These are phyloP conservation scores for Daldinia concentrica DNA, from an alignment of 495 filamentous ascomycete species.

Conservation along the genomic window DNA sequence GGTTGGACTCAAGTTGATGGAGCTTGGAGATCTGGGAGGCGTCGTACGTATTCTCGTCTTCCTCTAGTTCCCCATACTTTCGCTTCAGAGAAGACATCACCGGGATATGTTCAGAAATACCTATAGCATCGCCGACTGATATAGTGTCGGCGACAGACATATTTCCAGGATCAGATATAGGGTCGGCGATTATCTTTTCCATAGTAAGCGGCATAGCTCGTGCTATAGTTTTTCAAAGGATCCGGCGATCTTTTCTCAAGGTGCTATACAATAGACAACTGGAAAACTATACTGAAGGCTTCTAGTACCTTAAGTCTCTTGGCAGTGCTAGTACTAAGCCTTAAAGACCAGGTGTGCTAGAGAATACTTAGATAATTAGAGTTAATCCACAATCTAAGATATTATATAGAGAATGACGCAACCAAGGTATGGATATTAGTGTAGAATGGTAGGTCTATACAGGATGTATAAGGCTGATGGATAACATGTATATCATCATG, in stretches of 20 bases:
- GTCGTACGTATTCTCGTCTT: not conserved
- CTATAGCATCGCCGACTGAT: not conserved
- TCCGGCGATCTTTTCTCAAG: not conserved
- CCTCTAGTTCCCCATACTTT: not conserved
- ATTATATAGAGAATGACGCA: not conserved
- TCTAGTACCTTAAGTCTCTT: not conserved
- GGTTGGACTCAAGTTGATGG: not conserved
- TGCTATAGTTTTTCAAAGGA: not conserved
- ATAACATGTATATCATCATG: not conserved
- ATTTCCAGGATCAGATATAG: not conserved
- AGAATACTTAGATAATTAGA: not conserved
- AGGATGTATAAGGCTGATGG: not conserved
- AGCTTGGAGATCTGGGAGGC: not conserved
- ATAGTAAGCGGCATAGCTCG: not conserved
- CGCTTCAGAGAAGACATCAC: not conserved
- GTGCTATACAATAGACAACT: not conserved
- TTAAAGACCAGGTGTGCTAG: not conserved
- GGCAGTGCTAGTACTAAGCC: not conserved
- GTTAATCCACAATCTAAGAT: not conserved
- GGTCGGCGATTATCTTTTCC: too few species aligned
- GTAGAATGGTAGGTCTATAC: not conserved
- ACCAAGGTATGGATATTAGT: too few species aligned
- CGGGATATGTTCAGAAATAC: not conserved
- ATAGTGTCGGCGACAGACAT: not conserved
- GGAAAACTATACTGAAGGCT: not conserved